Evolutionary conservation across 805 yeast genomes (phyloP), one percentile per base, ranked within the genome.

Genomic region (Spathaspora sp.): DNA sequence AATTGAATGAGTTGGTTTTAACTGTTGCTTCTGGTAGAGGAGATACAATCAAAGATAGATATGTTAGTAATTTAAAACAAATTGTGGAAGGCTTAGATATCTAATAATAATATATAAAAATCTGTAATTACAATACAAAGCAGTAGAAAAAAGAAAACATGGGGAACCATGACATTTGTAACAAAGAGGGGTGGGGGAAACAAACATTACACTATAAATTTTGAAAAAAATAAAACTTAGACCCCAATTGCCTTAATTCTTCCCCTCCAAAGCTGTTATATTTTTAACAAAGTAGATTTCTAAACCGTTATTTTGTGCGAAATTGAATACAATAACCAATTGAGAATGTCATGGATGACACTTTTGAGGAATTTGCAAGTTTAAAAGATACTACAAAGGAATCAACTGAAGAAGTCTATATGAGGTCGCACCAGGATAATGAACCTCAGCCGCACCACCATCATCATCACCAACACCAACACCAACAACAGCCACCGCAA

Each of bases 1-100:
- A 87, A 63, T 73, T 94, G 65, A 94, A 94, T 64, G 99, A 94
- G 63, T 72, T 92, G 61, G 75, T 94, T 11, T 72, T 93, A 50
- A 80, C 80, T 55, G 90, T 94, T 16, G 97, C 92, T 1, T 76
- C 89, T 43, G 99, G 99, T 0, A 66, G 75, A 35, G 96, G 96
- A 2, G 82, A 82, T 46, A 66, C 74, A 17, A 87, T 94, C 52
- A 72, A 80, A 44, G 85, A 85, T 58, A 72, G 80, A 46, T 72
- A 77, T 47, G 70, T 78, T 11, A 86, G 96, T 35, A 72, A 78
- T 18, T 69, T 93, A 59, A 69, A 78, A 17, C 77, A 82, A 17
- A 87, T 92, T 71, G 89, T 86, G 7, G 69, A 70, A 48, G 62
- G 69, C 18, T 72, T 89, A 60, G 78, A 81, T 48, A 73, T 87